Evolutionary conservation across 495 filamentous ascomycete species (phyloP).

Genomic region (Oidiodendron maius): DNA sequence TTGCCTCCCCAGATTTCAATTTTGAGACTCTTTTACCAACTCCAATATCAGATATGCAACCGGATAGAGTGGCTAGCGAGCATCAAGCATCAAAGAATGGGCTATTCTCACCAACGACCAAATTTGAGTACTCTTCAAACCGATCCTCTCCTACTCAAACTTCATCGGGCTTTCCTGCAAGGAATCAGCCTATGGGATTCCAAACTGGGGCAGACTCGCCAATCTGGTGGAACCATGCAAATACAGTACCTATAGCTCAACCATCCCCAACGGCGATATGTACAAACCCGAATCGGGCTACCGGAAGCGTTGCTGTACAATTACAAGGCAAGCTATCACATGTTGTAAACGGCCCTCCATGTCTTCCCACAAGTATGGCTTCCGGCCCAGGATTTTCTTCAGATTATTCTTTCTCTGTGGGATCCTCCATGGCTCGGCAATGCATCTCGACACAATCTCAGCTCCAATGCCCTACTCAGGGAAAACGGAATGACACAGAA

Average conservation of each 20-base stretch:
- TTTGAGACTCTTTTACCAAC: constrained; percentile 18
- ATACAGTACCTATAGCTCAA: constrained; percentile 16
- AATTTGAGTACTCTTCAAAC: constrained; percentile 5
- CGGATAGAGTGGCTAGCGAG: constrained; percentile 9
- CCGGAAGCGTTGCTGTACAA: constrained; percentile 17
- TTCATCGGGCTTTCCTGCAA: constrained; percentile 1
- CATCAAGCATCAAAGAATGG: constrained; percentile 3
- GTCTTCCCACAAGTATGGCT: constrained; percentile 5
- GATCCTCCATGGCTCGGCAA: constrained; percentile 6
- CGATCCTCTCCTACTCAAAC: constrained; percentile 12
- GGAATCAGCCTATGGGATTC: too few species aligned
- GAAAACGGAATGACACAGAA: neutral
- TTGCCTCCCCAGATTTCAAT: neutral
- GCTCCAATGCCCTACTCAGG: neutral
- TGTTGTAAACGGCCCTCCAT: constrained; percentile 3
- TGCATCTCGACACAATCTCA: constrained; percentile 1
- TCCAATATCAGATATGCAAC: constrained; percentile 7
- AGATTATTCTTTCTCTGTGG: constrained; percentile 17
- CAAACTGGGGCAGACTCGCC: constrained; percentile 7
- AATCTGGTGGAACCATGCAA: constrained; percentile 20
- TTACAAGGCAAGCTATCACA: constrained; percentile 18
- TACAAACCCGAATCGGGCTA: constrained; percentile 14
- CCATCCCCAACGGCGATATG: constrained; percentile 14
- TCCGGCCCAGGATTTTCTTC: constrained; percentile 21
- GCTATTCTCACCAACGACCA: constrained; percentile 13